These are phyloP conservation scores for Crithidia sp. DNA, from an alignment of 208 protist genomes.

Conservation along the genomic window DNA sequence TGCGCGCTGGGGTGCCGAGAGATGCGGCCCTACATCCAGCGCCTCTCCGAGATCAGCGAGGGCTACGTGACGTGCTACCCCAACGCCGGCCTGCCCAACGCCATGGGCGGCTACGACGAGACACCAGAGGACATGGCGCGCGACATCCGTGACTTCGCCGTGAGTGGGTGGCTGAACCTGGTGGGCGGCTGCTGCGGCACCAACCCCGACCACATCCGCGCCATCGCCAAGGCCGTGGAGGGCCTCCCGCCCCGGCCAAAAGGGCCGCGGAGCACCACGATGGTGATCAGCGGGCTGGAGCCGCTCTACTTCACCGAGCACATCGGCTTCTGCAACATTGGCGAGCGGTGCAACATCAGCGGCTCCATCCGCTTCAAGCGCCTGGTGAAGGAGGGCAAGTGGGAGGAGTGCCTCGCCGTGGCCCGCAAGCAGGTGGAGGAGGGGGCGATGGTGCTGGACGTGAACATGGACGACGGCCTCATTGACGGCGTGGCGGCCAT, in stretches of 20 bases:
- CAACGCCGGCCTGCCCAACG: slow-evolving; percentile 84
- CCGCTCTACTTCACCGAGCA: slow-evolving; percentile 73
- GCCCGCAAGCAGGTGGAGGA: slow-evolving; percentile 90
- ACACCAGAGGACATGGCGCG: slow-evolving; percentile 71
- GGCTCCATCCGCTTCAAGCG: slow-evolving; percentile 95
- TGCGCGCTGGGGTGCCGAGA: slow-evolving; percentile 89
- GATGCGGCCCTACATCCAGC: slow-evolving; percentile 69
- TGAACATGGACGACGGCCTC: slow-evolving; percentile 98
- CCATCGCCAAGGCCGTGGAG: slow-evolving; percentile 51
- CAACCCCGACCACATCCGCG: slow-evolving; percentile 71
- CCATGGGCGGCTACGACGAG: slow-evolving; percentile 79
- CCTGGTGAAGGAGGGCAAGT: slow-evolving; percentile 93
- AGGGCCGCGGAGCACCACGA: slow-evolving; percentile 29
- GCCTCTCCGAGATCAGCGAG: slow-evolving; percentile 58
- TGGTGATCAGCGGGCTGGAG: slow-evolving; percentile 91
- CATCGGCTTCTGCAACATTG: slow-evolving; percentile 96
- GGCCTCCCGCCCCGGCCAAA: slow-evolving; percentile 39
- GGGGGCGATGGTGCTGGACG: slow-evolving; percentile 96
- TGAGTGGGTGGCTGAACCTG: slow-evolving; percentile 63
- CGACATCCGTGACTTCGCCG: slow-evolving; percentile 58
- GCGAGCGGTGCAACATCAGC: slow-evolving; percentile 97
- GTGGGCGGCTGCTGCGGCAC: slow-evolving; percentile 84
- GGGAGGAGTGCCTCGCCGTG: slow-evolving; percentile 74
- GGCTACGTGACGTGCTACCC: slow-evolving; percentile 72
- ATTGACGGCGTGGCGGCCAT: slow-evolving; percentile 93